Percentiles rank a stretch among this genome's conserved stretches.
phyloP scores from a whole-genome alignment of 164 flowering plant species.

The Annona squamosa region DNA sequence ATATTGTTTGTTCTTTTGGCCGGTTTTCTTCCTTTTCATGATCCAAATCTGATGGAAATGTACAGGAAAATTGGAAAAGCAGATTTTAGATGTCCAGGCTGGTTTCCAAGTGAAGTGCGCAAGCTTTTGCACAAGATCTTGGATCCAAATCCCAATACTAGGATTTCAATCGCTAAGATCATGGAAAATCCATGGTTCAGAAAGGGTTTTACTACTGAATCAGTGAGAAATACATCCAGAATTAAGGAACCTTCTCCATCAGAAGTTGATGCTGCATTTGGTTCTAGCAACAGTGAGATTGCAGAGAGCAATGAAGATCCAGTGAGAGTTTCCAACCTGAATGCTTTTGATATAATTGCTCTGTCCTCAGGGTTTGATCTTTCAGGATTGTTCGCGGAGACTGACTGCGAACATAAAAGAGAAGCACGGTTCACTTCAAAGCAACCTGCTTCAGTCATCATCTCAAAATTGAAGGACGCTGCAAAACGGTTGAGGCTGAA shows the following conservation, averaged over 20 bases:
- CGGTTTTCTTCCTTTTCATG: constrained; percentile 78
- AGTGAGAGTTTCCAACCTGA: constrained; percentile 33
- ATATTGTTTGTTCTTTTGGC: constrained; percentile 64
- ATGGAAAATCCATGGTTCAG: constrained; percentile 64
- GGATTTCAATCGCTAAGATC: constrained; percentile 57
- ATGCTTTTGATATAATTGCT: constrained; percentile 82
- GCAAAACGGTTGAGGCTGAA: constrained; percentile 41
- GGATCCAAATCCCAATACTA: constrained; percentile 58
- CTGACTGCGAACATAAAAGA: constrained; percentile 12
- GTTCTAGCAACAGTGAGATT: constrained; percentile 10
- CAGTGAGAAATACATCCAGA: constrained; percentile 15
- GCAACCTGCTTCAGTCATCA: constrained; percentile 46
- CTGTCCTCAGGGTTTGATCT: constrained; percentile 72
- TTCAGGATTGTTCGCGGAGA: constrained; percentile 58
- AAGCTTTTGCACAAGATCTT: constrained; percentile 44
- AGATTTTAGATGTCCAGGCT: constrained; percentile 61
- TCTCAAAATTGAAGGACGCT: constrained; percentile 58
- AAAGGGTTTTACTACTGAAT: constrained; percentile 29
- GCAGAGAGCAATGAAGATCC: constrained; percentile 23
- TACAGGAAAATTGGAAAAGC: constrained; percentile 69
- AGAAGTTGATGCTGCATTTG: constrained; percentile 17
- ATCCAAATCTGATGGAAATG: constrained; percentile 77
- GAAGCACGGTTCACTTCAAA: constrained; percentile 55
- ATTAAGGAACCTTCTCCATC: constrained; percentile 9
- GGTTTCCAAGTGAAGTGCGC: constrained; percentile 58